Base-by-base conservation (phyloP, 768 basidiomycete species). In the Suillus americanus region DNA sequence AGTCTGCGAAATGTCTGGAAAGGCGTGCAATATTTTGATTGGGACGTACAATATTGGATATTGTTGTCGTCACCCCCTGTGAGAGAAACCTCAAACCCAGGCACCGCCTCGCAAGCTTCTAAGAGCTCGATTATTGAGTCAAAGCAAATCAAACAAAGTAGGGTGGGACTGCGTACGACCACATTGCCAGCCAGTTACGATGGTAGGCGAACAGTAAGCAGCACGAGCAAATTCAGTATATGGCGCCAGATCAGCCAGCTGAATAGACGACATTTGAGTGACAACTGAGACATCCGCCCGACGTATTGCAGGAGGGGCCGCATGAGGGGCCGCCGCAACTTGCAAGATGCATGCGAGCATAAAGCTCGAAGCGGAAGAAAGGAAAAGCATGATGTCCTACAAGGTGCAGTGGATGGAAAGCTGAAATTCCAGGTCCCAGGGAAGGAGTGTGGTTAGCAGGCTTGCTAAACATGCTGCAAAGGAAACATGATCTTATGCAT, bases 201-300 rank as follows among this genome's bases (percentile, higher is more conserved):
- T 74, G 64, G 66, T 71, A 2, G 80, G 74, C 5, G 76, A 46
- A 66, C 86, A 87, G 70, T 87, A 87, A 18, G 85, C 82, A 2
- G 85, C 86, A 35, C 83, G 77, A 28, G 86, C 83, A 70, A 87
- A 83, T 70, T 84, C 77, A 0, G 82, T 79, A 61, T 78, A 86
- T 10, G 85, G 84, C 1, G 77, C 74, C 33, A 83, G 77, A n/a
- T 65, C 73, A 13, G 77, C 62, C 50, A 85, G 70, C 59, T 80
- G 72, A 0, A 70, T 54, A 0, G 76, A 14, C 0, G 81, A 61
- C 46, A 80, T 62, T 23, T 60, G 14, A 14, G 67, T 73, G 56
- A 77, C 72, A 12, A 61, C 57, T 28, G 63, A 46, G 38, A 69
- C 66, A 28, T 64, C 43, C 18, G 33, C 41, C 35, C 64, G 60